phyloP scores from a whole-genome alignment of 164 flowering plant species.

The Taxillus chinensis region DNA sequence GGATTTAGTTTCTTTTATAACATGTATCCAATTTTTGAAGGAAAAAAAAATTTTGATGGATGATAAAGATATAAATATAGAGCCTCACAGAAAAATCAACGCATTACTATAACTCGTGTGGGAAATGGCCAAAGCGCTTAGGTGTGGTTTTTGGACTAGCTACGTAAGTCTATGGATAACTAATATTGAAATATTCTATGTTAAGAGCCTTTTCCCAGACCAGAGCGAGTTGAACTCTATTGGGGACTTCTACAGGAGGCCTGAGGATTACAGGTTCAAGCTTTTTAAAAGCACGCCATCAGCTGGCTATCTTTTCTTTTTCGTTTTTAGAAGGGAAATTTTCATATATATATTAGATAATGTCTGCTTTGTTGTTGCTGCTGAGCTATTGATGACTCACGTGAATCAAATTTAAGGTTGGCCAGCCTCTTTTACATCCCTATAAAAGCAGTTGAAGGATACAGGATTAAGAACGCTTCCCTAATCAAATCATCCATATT shows the following conservation, averaged over 20 bases:
- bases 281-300: slow-evolving; percentile 5
- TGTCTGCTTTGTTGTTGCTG: slow-evolving; percentile 5
- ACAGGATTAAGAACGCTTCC: not conserved
- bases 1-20: no score
- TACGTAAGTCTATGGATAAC: no score
- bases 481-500: not conserved
- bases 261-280: not conserved
- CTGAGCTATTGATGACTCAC: slow-evolving; percentile 5
- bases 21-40: no score
- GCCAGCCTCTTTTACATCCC: not conserved
- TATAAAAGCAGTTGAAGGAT: not conserved
- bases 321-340: not conserved
- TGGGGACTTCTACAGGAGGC: not conserved
- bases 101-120: no score
- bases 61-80: no score
- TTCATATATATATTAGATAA: not conserved
- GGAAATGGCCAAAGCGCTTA: no score
- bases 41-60: no score
- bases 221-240: not conserved
- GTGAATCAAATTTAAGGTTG: not conserved
- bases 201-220: not conserved
- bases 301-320: not conserved
- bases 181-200: not conserved
- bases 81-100: no score
- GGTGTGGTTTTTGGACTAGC: no score